phyloP scores from a whole-genome alignment of 257 asterid species.

The Solanum pinnatisectum region DNA sequence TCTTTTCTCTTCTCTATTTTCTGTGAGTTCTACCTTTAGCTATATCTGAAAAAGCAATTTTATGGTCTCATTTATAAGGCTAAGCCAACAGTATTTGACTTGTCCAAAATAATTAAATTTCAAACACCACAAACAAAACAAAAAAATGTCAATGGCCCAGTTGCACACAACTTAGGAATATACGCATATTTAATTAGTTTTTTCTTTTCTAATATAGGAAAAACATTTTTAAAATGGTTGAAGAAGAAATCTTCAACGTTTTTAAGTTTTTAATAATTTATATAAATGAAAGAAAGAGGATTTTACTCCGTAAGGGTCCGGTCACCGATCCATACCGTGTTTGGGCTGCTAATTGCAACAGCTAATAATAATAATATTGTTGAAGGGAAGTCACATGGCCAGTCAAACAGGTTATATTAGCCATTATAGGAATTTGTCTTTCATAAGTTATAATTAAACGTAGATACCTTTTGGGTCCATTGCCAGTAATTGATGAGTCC shows the following conservation, averaged over 20 bases:
- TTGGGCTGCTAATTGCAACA: not conserved
- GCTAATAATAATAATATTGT: not conserved
- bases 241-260: constrained; percentile 83
- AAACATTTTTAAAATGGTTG: constrained; percentile 9
- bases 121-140: constrained; percentile 23
- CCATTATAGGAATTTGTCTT: not conserved
- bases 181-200: not conserved
- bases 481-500: not conserved
- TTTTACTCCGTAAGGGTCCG: constrained; percentile 33
- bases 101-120: constrained; percentile 22
- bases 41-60: constrained; percentile 12
- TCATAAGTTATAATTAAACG: not conserved
- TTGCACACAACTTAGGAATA: constrained; percentile 17
- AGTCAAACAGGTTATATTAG: constrained; percentile 26
- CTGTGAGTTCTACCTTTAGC: not conserved
- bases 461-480: not conserved
- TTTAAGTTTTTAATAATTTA: constrained; percentile 48
- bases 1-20: not conserved
- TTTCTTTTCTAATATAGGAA: not conserved
- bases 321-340: constrained; percentile 4
- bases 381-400: constrained; percentile 33
- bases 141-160: constrained; percentile 63
- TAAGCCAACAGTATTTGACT: constrained; percentile 59
- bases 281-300: constrained; percentile 2
- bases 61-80: constrained; percentile 33